A percentile compares a stretch with the other conserved stretches of the same genome.
Conservation (phyloP, 805 yeast genomes). For the Schwanniomyces polymorphus region DNA sequence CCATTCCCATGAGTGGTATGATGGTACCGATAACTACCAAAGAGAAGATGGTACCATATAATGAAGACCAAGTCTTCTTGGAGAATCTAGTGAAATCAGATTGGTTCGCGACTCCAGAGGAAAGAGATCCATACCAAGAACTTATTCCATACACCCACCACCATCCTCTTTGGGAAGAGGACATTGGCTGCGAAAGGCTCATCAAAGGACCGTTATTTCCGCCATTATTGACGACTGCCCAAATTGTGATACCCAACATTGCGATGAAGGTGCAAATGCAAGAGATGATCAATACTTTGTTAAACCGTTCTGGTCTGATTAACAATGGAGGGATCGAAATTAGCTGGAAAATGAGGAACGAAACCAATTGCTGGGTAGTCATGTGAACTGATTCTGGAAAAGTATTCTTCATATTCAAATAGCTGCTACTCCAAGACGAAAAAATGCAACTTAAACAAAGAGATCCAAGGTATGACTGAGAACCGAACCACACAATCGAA, state of each 20-base stretch:
- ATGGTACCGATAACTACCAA: slow-evolving; percentile 40
- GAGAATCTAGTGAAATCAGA: slow-evolving; percentile 43
- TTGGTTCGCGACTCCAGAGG: slow-evolving; percentile 40
- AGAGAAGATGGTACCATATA: slow-evolving; percentile 31
- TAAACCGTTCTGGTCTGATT: slow-evolving; percentile 45
- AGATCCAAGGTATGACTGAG: slow-evolving; percentile 49
- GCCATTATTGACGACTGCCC: slow-evolving; percentile 23
- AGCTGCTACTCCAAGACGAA: slow-evolving; percentile 37
- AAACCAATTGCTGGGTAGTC: slow-evolving; percentile 42
- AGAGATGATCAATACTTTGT: slow-evolving; percentile 23
- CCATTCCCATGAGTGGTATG: slow-evolving; percentile 47
- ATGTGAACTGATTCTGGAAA: slow-evolving; percentile 34
- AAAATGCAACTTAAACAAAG: slow-evolving; percentile 38
- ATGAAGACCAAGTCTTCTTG: slow-evolving; percentile 20
- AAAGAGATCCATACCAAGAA: slow-evolving; percentile 35
- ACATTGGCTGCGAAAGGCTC: slow-evolving; percentile 4
- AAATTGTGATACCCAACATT: slow-evolving; percentile 36
- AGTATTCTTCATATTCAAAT: slow-evolving; percentile 37
- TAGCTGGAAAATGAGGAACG: slow-evolving; percentile 45
- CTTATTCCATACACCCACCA: slow-evolving; percentile 39
- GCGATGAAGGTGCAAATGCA: slow-evolving; percentile 27
- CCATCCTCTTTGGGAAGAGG: slow-evolving; percentile 36
- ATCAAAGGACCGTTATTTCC: slow-evolving; percentile 26
- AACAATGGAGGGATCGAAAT: slow-evolving; percentile 40
- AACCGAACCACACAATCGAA: slow-evolving; percentile 47